Evolutionary conservation across 495 filamentous ascomycete genomes (phyloP).

Genomic region (Aspergillus conjunctus): DNA sequence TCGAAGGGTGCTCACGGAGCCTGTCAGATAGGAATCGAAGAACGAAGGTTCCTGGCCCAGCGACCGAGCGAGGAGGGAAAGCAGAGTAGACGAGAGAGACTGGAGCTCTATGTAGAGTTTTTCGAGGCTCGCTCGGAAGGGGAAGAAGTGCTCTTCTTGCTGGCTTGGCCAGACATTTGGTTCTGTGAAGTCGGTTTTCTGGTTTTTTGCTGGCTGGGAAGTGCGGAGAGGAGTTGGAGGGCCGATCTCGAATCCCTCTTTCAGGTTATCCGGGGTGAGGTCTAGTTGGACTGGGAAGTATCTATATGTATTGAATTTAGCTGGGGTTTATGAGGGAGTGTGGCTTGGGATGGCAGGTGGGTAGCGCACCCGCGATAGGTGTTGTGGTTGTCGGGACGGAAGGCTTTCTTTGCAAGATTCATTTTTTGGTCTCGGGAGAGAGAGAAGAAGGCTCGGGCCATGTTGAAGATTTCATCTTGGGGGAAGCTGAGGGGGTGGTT

Average conservation of each 20-base stretch:
- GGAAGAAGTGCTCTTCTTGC: slow-evolving; percentile 20
- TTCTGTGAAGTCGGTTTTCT: slow-evolving; percentile 44
- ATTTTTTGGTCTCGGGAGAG: slow-evolving; percentile 39
- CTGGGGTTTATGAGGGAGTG: no score
- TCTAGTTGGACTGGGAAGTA: slow-evolving; percentile 46
- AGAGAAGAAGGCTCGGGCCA: slow-evolving; percentile 45
- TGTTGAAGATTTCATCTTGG: slow-evolving; percentile 42
- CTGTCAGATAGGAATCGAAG: slow-evolving; percentile 41
- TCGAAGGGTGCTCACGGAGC: slow-evolving; percentile 47
- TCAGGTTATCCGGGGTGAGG: slow-evolving; percentile 40
- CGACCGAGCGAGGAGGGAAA: slow-evolving; percentile 44
- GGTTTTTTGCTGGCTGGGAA: slow-evolving; percentile 1
- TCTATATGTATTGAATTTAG: slow-evolving; percentile 27
- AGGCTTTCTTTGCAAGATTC: slow-evolving; percentile 45
- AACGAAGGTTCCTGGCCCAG: slow-evolving; percentile 40
- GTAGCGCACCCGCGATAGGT: slow-evolving; percentile 44
- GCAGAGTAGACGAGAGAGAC: slow-evolving; percentile 38
- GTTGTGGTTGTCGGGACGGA: slow-evolving; percentile 38
- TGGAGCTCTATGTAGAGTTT: slow-evolving; percentile 46
- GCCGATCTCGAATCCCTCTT: slow-evolving; percentile 53
- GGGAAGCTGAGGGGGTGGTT: slow-evolving; percentile 43
- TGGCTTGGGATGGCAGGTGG: no score
- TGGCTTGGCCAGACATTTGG: slow-evolving; percentile 45
- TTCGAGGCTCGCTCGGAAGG: slow-evolving; percentile 30
- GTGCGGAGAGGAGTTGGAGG: slow-evolving; percentile 20